phyloP scores from a whole-genome alignment of 441 rosid species.

The Croton setiger region DNA sequence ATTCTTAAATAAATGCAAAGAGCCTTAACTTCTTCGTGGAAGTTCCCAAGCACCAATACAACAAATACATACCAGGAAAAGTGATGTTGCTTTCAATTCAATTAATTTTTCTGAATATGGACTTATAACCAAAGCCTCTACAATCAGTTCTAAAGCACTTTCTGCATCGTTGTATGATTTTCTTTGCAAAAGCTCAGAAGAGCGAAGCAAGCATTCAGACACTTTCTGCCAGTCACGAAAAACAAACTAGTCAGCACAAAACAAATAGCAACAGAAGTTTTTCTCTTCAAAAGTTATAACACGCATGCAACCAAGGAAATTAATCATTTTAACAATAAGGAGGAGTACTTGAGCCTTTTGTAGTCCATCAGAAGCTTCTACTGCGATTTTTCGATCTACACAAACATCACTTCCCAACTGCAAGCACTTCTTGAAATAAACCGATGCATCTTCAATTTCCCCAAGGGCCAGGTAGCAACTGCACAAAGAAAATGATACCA shows the following conservation, averaged over 20 bases:
- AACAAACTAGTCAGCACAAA: slow-evolving; percentile 27
- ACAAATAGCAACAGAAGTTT: neutral
- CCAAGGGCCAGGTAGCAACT: slow-evolving; percentile 96
- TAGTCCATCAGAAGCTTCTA: slow-evolving; percentile 94
- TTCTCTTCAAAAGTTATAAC: neutral
- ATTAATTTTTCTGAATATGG: slow-evolving; percentile 66
- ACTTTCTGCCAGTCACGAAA: slow-evolving; percentile 66
- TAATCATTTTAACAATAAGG: slow-evolving; percentile 2
- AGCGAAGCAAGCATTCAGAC: slow-evolving; percentile 55
- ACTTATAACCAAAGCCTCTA: slow-evolving; percentile 66
- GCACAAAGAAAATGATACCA: slow-evolving; percentile 1
- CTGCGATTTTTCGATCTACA: slow-evolving; percentile 72
- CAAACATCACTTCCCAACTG: slow-evolving; percentile 66
- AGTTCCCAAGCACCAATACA: slow-evolving; percentile 12
- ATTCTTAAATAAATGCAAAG: slow-evolving; percentile 17
- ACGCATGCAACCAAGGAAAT: neutral
- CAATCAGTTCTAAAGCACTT: slow-evolving; percentile 61
- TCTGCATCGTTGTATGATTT: slow-evolving; percentile 45
- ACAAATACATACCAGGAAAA: slow-evolving; percentile 57
- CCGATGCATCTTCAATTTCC: slow-evolving; percentile 79
- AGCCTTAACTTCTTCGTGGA: neutral
- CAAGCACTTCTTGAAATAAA: slow-evolving; percentile 71
- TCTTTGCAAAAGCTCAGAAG: slow-evolving; percentile 48
- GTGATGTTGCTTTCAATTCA: slow-evolving; percentile 73
- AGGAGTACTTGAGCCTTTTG: slow-evolving; percentile 77